Evolutionary conservation across 73 alveolate genomes (phyloP).

Genomic region (Breviolum minutum): DNA sequence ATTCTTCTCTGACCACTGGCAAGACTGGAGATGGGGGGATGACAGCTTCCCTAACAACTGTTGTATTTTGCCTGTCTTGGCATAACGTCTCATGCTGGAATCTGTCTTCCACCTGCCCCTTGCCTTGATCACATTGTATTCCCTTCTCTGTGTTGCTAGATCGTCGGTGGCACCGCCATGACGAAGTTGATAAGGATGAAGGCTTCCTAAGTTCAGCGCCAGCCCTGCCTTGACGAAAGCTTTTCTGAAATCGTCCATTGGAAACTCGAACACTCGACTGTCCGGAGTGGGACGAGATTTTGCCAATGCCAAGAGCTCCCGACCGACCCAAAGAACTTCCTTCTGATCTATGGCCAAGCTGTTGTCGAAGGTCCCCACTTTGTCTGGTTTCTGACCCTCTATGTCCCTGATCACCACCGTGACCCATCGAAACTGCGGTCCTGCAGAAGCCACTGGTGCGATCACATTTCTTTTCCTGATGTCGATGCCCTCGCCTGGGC

Average conservation of each 20-base stretch:
- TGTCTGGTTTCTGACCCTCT: neutral
- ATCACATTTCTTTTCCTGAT: neutral
- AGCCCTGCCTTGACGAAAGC: neutral
- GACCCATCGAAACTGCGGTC: neutral
- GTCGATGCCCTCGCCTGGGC: slow-evolving; percentile 31
- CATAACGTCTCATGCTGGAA: slow-evolving; percentile 3
- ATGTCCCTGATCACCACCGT: neutral
- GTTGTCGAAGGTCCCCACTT: slow-evolving; percentile 38
- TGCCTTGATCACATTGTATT: neutral
- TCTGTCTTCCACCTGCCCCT: slow-evolving; percentile 34
- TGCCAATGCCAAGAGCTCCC: neutral
- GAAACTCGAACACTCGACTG: neutral
- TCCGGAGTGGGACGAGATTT: neutral
- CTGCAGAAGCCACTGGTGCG: neutral
- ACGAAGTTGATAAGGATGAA: slow-evolving; percentile 26
- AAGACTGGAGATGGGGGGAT: neutral
- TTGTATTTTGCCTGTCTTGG: neutral
- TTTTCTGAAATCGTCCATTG: neutral
- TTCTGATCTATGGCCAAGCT: neutral
- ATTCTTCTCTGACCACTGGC: neutral
- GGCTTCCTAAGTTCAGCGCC: neutral
- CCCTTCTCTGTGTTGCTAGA: neutral
- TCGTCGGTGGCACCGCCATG: slow-evolving; percentile 52
- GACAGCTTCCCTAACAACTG: neutral
- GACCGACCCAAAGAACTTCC: neutral